Evolutionary conservation across 176 grass and related monocot species (phyloP).

Genomic region (Guadua angustifolia): DNA sequence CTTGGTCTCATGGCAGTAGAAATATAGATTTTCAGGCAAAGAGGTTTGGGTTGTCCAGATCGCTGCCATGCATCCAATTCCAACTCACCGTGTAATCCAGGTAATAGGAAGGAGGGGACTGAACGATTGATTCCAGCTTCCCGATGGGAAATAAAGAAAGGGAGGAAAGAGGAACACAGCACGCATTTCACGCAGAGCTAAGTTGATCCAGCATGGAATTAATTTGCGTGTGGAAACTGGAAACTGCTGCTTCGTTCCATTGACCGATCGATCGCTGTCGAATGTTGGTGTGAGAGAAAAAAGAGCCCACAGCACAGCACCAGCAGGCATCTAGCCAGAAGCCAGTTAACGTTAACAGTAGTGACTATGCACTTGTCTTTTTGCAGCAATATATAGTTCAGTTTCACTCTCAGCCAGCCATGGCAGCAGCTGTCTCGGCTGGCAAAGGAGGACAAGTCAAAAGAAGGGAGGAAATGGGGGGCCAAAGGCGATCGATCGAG

Average conservation of each 20-base stretch:
- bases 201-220: not conserved
- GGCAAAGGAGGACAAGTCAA: not conserved
- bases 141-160: not conserved
- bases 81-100: not conserved
- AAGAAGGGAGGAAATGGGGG: not conserved
- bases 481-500: not conserved
- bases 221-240: not conserved
- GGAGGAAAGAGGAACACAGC: not conserved
- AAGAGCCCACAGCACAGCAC: not conserved
- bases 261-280: not conserved
- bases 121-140: too few species aligned
- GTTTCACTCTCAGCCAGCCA: not conserved
- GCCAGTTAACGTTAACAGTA: not conserved
- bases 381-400: too few species aligned
- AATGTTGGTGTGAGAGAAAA: not conserved
- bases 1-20: not conserved
- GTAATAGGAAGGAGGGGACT: not conserved
- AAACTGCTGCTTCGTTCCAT: not conserved
- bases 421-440: not conserved
- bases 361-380: too few species aligned
- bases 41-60: not conserved
- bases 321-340: not conserved
- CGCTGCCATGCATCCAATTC: not conserved
- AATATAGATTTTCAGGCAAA: not conserved
- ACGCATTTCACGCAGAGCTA: not conserved